Conservation (phyloP, 2,329 filamentous ascomycete species). For the Ophiostoma fasciatum region DNA sequence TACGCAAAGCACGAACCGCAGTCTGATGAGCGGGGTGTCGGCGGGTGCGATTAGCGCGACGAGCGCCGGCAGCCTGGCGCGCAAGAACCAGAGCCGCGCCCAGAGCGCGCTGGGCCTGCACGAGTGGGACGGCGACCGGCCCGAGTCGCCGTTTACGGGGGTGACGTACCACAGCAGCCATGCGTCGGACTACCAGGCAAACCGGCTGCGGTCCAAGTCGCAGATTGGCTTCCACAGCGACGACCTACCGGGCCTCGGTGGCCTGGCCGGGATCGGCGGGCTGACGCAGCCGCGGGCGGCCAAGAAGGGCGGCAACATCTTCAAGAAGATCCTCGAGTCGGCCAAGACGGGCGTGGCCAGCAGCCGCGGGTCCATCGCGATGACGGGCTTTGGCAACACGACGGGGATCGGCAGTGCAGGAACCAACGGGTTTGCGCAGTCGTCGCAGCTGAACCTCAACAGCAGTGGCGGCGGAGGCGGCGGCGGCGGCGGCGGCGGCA, state of each 20-base stretch:
- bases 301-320: slow-evolving; percentile 73
- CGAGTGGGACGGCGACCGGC: slow-evolving; percentile 38
- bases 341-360: slow-evolving; percentile 89
- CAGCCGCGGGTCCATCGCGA: slow-evolving; percentile 70
- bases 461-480: slow-evolving; percentile 8
- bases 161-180: slow-evolving; percentile 90
- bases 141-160: slow-evolving; percentile 54
- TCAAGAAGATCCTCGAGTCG: slow-evolving; percentile 88
- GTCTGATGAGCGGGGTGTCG: slow-evolving; percentile 85
- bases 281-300: slow-evolving; percentile 54
- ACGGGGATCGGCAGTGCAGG: slow-evolving; percentile 15
- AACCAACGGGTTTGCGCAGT: neutral
- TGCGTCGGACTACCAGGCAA: slow-evolving; percentile 35
- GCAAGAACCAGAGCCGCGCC: slow-evolving; percentile 46
- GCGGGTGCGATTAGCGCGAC: slow-evolving; percentile 87
- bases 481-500: slow-evolving; percentile 20
- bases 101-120: slow-evolving; percentile 51
- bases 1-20: slow-evolving; percentile 64
- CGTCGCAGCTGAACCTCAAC: slow-evolving; percentile 28
- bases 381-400: slow-evolving; percentile 29
- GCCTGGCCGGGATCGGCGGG: slow-evolving; percentile 59
- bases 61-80: slow-evolving; percentile 82
- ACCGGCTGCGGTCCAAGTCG: slow-evolving; percentile 37
- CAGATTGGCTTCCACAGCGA: slow-evolving; percentile 46
- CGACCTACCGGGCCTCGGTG: slow-evolving; percentile 27